phyloP scores from a whole-genome alignment of 495 filamentous ascomycete genomes.

The Hypoxylon rickii region DNA sequence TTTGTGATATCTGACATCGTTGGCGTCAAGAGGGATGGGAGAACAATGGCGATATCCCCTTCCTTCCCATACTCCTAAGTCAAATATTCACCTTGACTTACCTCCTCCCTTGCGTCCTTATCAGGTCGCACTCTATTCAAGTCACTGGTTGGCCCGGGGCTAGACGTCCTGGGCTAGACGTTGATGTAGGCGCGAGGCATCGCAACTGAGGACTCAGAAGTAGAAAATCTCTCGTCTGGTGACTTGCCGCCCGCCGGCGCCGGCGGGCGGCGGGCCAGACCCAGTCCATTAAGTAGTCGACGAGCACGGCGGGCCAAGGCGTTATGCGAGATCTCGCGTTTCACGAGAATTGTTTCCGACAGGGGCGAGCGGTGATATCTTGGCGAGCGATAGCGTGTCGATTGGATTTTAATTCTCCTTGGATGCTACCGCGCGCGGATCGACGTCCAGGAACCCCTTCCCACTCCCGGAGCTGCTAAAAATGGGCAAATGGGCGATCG shows the following conservation, averaged over 20 bases:
- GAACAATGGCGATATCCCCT: too few species aligned
- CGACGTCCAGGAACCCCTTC: conserved; percentile 5
- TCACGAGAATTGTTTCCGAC: conserved; percentile 11
- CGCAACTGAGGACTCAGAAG: not conserved
- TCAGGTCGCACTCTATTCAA: too few species aligned
- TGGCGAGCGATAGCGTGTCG: conserved; percentile 12
- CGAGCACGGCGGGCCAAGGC: not conserved
- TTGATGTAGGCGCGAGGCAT: too few species aligned
- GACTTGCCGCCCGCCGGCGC: not conserved
- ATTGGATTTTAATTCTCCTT: conserved; percentile 5
- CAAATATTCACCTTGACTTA: too few species aligned
- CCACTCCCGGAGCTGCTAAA: conserved; percentile 2
- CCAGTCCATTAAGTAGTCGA: conserved; percentile 10
- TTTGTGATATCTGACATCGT: too few species aligned
- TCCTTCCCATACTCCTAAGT: too few species aligned
- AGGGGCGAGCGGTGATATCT: conserved; percentile 19
- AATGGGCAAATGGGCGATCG: conserved; percentile 15
- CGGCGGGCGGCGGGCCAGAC: not conserved
- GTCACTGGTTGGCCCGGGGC: too few species aligned
- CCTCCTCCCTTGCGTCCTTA: too few species aligned
- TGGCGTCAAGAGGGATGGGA: too few species aligned
- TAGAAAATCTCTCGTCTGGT: not conserved
- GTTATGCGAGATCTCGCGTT: conserved; percentile 14
- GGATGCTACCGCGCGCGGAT: conserved; percentile 32
- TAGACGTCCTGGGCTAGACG: too few species aligned